Percentiles rank a stretch among this genome's conserved stretches.
These are phyloP conservation scores for Cordyceps tenuipes DNA, from an alignment of 2,329 filamentous ascomycete genomes.

Conservation along the genomic window DNA sequence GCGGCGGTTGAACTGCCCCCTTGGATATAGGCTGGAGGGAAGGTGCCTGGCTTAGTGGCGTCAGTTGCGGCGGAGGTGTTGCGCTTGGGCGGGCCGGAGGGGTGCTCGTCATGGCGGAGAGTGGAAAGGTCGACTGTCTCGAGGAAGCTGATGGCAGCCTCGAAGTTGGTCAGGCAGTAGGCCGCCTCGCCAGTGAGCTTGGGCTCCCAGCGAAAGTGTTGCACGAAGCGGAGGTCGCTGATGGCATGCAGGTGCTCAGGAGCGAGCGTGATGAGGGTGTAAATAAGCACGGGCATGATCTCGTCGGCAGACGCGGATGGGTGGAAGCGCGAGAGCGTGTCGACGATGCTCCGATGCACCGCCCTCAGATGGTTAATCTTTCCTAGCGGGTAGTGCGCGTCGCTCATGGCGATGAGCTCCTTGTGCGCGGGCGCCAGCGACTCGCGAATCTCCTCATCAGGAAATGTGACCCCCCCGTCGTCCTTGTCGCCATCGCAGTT, in stretches of 20 bases:
- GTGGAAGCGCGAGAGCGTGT: slow-evolving; percentile 62
- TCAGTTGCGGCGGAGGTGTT: slow-evolving; percentile 32
- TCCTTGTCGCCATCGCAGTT: slow-evolving; percentile 49
- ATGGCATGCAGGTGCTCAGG: slow-evolving; percentile 81
- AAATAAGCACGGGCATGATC: slow-evolving; percentile 94
- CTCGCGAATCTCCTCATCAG: slow-evolving; percentile 58
- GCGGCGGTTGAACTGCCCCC: slow-evolving; percentile 25
- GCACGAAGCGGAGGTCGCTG: slow-evolving; percentile 92
- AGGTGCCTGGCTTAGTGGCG: slow-evolving; percentile 42
- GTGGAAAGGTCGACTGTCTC: slow-evolving; percentile 92
- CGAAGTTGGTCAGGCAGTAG: slow-evolving; percentile 92
- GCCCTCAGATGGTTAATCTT: slow-evolving; percentile 84
- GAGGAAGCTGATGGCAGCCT: slow-evolving; percentile 88
- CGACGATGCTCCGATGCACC: slow-evolving; percentile 89
- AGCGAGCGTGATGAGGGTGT: slow-evolving; percentile 83
- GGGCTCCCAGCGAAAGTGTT: slow-evolving; percentile 75
- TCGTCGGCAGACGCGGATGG: slow-evolving; percentile 89
- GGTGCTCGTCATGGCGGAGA: slow-evolving; percentile 69
- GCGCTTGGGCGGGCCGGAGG: slow-evolving; percentile 56
- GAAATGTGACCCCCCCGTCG: not conserved
- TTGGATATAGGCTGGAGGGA: slow-evolving; percentile 48
- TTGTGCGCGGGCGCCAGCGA: slow-evolving; percentile 62
- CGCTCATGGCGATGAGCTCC: slow-evolving; percentile 73
- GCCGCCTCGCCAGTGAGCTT: slow-evolving; percentile 91
- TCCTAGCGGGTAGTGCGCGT: slow-evolving; percentile 78